These are phyloP conservation scores for Termitomyces sp. DNA, from an alignment of 768 basidiomycete genomes.

Conservation along the genomic window DNA sequence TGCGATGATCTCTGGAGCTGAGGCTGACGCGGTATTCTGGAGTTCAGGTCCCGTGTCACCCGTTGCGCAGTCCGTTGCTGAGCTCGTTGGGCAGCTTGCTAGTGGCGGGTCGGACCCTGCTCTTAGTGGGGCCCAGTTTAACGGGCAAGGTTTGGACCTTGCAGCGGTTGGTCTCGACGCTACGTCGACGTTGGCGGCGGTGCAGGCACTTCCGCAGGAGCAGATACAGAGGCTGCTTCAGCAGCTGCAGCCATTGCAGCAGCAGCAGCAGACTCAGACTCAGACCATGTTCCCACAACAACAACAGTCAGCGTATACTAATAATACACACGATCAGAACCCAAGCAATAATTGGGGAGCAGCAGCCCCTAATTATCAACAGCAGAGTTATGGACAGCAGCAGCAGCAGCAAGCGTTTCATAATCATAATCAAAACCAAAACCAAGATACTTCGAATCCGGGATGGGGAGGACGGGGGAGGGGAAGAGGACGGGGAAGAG, in stretches of 20 bases:
- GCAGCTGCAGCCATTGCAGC: conserved; percentile 23
- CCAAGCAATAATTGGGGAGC: background rate
- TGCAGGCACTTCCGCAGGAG: conserved; percentile 46
- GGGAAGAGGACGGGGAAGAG: conserved; percentile 52
- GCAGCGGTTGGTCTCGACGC: conserved; percentile 40
- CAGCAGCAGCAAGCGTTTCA: conserved; percentile 33
- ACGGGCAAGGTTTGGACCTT: conserved; percentile 25
- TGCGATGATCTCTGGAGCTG: conserved; percentile 65
- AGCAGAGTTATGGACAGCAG: conserved; percentile 38
- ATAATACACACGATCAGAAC: conserved; percentile 13
- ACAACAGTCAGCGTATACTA: conserved; percentile 6
- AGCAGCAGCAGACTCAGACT: conserved; percentile 17
- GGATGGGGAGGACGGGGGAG: conserved; percentile 48
- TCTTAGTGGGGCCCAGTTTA: conserved; percentile 28
- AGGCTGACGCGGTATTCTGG: conserved; percentile 67
- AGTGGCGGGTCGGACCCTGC: conserved; percentile 33
- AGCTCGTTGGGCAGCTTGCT: conserved; percentile 62
- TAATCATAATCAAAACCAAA: conserved; percentile 25
- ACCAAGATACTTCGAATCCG: conserved; percentile 19
- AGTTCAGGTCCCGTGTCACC: conserved; percentile 30
- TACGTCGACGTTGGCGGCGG: conserved; percentile 35
- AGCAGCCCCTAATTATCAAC: conserved; percentile 13
- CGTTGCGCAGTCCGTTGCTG: conserved; percentile 49
- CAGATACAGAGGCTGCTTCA: conserved; percentile 59
- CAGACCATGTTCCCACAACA: conserved; percentile 1